phyloP scores from a whole-genome alignment of 2,329 filamentous ascomycete genomes.

The Aspergillus tamarii region DNA sequence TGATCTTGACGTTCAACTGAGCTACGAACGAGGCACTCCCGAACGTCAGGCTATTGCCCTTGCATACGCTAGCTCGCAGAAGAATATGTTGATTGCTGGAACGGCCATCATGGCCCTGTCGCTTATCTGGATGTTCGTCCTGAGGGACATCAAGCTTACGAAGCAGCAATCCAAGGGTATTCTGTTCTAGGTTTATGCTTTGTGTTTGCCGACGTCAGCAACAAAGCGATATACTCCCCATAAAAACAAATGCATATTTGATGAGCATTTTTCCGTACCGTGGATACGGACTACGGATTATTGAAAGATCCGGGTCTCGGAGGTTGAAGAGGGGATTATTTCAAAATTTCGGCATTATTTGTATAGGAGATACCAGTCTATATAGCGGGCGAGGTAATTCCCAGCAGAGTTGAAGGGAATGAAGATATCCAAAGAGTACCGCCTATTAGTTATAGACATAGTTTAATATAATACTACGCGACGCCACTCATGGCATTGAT shows the following conservation, averaged over 20 bases:
- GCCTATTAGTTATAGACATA: neutral
- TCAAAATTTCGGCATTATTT: neutral
- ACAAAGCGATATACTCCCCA: neutral
- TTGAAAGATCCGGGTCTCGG: neutral
- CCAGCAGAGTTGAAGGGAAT: neutral
- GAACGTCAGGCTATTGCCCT: conserved; percentile 46
- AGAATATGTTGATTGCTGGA: conserved; percentile 39
- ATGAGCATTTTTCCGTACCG: neutral
- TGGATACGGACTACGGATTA: neutral
- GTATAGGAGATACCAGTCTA: neutral
- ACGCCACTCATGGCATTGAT: neutral
- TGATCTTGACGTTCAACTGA: conserved; percentile 16
- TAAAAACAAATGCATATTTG: neutral
- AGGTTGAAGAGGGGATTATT: neutral
- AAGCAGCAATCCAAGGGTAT: conserved; percentile 11
- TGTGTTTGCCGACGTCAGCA: neutral
- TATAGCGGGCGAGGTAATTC: neutral
- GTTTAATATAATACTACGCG: neutral
- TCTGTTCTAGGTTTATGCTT: neutral
- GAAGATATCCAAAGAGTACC: neutral
- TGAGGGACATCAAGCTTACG: conserved; percentile 11
- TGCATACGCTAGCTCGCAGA: conserved; percentile 51
- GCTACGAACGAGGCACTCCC: conserved; percentile 41
- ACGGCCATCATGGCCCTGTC: conserved; percentile 17
- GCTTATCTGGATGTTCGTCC: conserved; percentile 17